Conservation (phyloP, 306 rosid species). For the Carpinus viminea region DNA sequence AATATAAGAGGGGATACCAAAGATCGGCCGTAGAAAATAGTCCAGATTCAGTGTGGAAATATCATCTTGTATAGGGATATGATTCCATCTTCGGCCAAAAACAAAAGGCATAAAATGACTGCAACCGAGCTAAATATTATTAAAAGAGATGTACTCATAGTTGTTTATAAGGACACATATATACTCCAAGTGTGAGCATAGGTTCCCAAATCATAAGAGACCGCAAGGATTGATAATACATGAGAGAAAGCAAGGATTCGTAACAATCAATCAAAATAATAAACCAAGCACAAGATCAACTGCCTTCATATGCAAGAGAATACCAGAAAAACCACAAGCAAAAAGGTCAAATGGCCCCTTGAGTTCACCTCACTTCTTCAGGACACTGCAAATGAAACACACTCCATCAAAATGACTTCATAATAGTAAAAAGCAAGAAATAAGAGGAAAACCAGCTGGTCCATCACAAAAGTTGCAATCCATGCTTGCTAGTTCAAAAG, state of each 20-base stretch:
- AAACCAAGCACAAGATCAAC: slow-evolving; percentile 20
- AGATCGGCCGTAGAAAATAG: neutral
- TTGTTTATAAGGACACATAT: neutral
- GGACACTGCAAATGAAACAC: slow-evolving; percentile 59
- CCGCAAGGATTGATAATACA: slow-evolving; percentile 22
- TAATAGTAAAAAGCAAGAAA: neutral
- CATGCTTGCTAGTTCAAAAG: neutral
- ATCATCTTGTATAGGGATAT: neutral
- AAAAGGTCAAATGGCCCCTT: slow-evolving; percentile 23
- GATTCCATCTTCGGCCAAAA: neutral
- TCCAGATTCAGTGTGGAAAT: neutral
- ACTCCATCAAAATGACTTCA: slow-evolving; percentile 14
- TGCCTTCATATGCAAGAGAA: slow-evolving; percentile 25
- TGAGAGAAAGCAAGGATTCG: slow-evolving; percentile 15
- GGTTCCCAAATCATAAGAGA: slow-evolving; percentile 9
- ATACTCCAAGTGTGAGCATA: neutral
- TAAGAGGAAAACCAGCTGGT: neutral
- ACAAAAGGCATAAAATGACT: neutral
- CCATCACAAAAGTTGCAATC: neutral
- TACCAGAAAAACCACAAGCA: slow-evolving; percentile 22
- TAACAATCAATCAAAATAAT: slow-evolving; percentile 21
- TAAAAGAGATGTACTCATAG: slow-evolving; percentile 4
- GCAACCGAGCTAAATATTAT: neutral
- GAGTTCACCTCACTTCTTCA: slow-evolving; percentile 70
- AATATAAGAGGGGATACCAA: neutral